Base-by-base conservation (phyloP, 1,284 basidiomycete genomes). In the Puccinia polysora region DNA sequence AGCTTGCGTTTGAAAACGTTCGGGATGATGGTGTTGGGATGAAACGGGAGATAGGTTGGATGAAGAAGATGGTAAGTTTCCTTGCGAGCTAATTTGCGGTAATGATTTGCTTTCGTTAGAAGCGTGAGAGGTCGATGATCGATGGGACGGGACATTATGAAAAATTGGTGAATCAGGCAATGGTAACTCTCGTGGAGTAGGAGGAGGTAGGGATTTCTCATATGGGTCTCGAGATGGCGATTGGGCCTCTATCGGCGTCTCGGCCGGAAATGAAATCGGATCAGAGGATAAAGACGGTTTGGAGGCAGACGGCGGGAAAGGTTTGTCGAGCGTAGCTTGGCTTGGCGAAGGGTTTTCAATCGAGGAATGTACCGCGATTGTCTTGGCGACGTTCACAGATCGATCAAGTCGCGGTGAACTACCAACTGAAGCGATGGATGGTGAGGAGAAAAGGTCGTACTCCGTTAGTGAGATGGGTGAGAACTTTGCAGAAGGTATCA, bases 141-240 rank as follows among this genome's bases (percentile, higher is more conserved):
- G 55, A 28, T 4, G 20, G 12, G 12, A 15, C 10, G 10, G 25
- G 23, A 6, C 3, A 14, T 60, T 18, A 18, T 23, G 32, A 2
- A 45, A 10, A 23, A 25, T 50, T 0, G 62, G 62, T 30, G 62
- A 64, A 30, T 49, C 45, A 4, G 62, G 62, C 23, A 64, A 36
- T 0, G 62, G 62, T 14, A 30, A 38, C 34, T 64, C 62, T 4
- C 45, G 12, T 12, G 62, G 62, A 1, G 45, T 64, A 14, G 47
- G 62, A 0, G 49, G 49, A 6, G 62, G 62, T 20, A 64, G n/a
- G 15, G 62, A 45, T n/a, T 23, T 64, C n/a, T 64, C 45, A 28
- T 34, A 25, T 2, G 62, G 62, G 18, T 23, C 50, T 52, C 50
- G 15, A 28, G 34, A 30, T n/a, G 47, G 47, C 32, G 49, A 34